Evolutionary conservation across 768 basidiomycete genomes (phyloP).

Genomic region (Tricholoma matsutake): DNA sequence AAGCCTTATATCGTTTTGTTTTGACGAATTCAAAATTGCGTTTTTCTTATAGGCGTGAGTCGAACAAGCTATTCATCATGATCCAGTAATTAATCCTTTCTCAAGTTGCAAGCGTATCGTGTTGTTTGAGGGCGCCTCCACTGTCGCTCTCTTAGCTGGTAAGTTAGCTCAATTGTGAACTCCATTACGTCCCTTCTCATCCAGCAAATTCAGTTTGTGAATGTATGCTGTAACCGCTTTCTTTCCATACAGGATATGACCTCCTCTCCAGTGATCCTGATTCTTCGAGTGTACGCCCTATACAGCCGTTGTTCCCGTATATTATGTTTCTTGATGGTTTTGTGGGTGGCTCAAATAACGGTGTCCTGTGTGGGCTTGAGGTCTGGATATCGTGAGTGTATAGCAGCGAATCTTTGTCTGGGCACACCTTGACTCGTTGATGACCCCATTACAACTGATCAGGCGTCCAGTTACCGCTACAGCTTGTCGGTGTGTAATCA

Average conservation of each 20-base stretch:
- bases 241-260: background rate
- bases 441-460: background rate
- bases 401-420: background rate
- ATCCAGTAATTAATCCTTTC: background rate
- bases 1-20: background rate
- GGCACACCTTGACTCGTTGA: background rate
- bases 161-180: conserved; percentile 1
- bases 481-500: conserved; percentile 18
- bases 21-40: background rate
- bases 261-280: conserved; percentile 26
- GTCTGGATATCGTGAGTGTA: conserved; percentile 23
- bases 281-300: conserved; percentile 29
- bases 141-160: conserved; percentile 25
- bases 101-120: conserved; percentile 24
- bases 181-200: background rate
- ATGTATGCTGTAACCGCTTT: conserved; percentile 10
- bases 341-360: conserved; percentile 24
- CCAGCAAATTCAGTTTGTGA: conserved; percentile 17
- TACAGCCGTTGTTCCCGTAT: conserved; percentile 20
- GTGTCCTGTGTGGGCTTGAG: conserved; percentile 21
- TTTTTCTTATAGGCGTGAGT: conserved; percentile 4
- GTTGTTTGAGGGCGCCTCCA: conserved; percentile 27
- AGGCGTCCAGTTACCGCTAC: conserved; percentile 25
- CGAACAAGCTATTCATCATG: too few species aligned
- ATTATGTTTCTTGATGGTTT: conserved; percentile 15